These are phyloP conservation scores for Cylindrotheca closterium DNA, from an alignment of 108 stramenopile species.

Conservation along the genomic window DNA sequence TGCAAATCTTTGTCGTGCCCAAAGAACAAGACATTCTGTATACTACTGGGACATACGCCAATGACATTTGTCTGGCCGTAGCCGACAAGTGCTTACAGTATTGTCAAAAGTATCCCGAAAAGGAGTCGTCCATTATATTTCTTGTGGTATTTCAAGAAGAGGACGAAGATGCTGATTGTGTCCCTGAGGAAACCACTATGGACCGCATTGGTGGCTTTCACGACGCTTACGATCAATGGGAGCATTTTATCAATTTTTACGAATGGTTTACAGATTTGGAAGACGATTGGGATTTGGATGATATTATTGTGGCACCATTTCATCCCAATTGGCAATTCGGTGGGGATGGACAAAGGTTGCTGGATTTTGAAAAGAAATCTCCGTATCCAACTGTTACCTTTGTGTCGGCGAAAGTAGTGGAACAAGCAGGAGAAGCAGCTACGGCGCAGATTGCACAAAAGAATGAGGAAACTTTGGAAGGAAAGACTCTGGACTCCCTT, in stretches of 20 bases:
- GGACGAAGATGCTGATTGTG: no score
- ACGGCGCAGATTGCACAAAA: slow-evolving; percentile 53
- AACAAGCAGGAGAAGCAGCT: slow-evolving; percentile 45
- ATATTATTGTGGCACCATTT: slow-evolving; percentile 72
- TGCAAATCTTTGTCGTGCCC: slow-evolving; percentile 54
- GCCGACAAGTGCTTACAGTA: slow-evolving; percentile 22
- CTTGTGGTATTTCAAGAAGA: slow-evolving; percentile 56
- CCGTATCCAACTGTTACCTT: slow-evolving; percentile 70
- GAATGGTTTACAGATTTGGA: slow-evolving; percentile 68
- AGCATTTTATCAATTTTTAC: slow-evolving; percentile 62
- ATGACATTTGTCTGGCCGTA: neutral
- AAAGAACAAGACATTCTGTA: slow-evolving; percentile 1
- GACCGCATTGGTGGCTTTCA: no score
- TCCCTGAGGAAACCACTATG: slow-evolving; percentile 3
- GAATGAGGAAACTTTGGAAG: slow-evolving; percentile 49
- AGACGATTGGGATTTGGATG: slow-evolving; percentile 47
- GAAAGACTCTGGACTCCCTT: slow-evolving; percentile 35
- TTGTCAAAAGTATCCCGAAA: neutral
- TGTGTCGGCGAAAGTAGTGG: slow-evolving; percentile 64
- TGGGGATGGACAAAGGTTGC: slow-evolving; percentile 6
- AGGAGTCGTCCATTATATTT: slow-evolving; percentile 64
- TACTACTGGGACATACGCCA: neutral
- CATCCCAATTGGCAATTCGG: slow-evolving; percentile 71
- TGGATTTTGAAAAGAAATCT: slow-evolving; percentile 55
- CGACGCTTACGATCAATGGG: slow-evolving; percentile 8